These are phyloP conservation scores for Penicillium bovifimosum DNA, from an alignment of 495 filamentous ascomycete genomes.

Conservation along the genomic window DNA sequence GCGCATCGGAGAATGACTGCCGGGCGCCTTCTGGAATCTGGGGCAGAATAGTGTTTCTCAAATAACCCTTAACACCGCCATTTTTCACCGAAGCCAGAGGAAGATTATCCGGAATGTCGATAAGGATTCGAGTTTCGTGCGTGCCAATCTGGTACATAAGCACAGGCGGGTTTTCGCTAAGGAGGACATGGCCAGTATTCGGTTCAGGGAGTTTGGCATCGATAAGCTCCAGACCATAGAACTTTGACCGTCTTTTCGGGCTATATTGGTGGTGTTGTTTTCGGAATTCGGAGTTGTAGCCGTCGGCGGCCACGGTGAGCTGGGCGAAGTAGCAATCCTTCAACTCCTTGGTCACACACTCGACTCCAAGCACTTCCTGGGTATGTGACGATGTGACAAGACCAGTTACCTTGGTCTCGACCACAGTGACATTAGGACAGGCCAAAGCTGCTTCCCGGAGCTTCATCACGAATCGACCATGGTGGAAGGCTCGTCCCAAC, in stretches of 20 bases:
- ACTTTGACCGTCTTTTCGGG: constrained; percentile 71
- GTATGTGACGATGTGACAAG: constrained; percentile 55
- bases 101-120: constrained; percentile 80
- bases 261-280: constrained; percentile 65
- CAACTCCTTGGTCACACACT: constrained; percentile 53
- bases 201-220: constrained; percentile 72
- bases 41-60: constrained; percentile 71
- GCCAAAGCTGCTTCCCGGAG: constrained; percentile 60
- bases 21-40: constrained; percentile 65
- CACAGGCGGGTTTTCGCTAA: constrained; percentile 69
- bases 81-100: constrained; percentile 62
- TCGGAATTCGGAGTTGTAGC: constrained; percentile 89
- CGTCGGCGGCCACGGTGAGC: constrained; percentile 86
- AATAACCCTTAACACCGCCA: constrained; percentile 79
- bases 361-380: constrained; percentile 67
- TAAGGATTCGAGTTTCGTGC: constrained; percentile 82
- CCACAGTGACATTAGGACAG: constrained; percentile 65
- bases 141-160: constrained; percentile 97
- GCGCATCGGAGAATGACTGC: constrained; percentile 67
- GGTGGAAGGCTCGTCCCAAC: constrained; percentile 71
- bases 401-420: constrained; percentile 65
- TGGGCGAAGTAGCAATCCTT: constrained; percentile 77
- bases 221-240: constrained; percentile 87
- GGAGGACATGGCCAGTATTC: constrained; percentile 78
- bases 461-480: constrained; percentile 76